Evolutionary conservation across 495 filamentous ascomycete genomes (phyloP), one percentile per base, ranked within the genome.

Genomic region (Astrocystis sublimbata): DNA sequence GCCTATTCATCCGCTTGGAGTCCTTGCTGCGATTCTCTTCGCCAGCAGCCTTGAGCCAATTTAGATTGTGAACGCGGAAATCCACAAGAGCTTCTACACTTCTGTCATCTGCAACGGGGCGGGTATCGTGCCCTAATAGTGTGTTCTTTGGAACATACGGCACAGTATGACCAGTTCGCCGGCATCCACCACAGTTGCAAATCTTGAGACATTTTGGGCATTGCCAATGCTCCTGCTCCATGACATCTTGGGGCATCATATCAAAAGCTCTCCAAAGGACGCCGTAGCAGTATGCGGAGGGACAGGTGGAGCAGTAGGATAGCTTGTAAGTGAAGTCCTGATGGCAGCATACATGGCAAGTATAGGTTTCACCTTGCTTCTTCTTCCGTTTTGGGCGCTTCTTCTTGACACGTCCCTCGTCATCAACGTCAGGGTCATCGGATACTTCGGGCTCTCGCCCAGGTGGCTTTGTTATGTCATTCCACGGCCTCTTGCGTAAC

Each of bases 241-340:
- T 89, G 0, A 89, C 82, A 9, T 83, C 77, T 67, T 89, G 84
- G 0, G 94, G 94, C 79, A 88, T 86, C 63, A 91, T 80, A 71
- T 97, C 93, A 68, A 96, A 96, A 6, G 90, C 92, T 35, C 94
- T 82, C 73, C 89, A 98, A 0, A 98, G 78, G 36, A 85, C 89
- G 15, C 94, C 93, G 70, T 92, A 98, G 73, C 94, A 96, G 66
- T 93, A 98, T 3, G 83, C 80, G 13, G 85, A 76, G 7, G 79
- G 79, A 67, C 94, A 98, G 15, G 78, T 85, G 1, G 86, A 83
- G 73, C 94, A 98, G 40, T 83, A 80, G 3, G 87, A 88, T 55
- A 93, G 81, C 72, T 90, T 94, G 87, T 96, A 97, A 13, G 76
- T 82, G 17, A 85, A 85, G 61, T 96, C 89, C 6, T 83, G 80